Base-by-base conservation (phyloP, 2,329 filamentous ascomycete species). In the Fusarium papillatum region DNA sequence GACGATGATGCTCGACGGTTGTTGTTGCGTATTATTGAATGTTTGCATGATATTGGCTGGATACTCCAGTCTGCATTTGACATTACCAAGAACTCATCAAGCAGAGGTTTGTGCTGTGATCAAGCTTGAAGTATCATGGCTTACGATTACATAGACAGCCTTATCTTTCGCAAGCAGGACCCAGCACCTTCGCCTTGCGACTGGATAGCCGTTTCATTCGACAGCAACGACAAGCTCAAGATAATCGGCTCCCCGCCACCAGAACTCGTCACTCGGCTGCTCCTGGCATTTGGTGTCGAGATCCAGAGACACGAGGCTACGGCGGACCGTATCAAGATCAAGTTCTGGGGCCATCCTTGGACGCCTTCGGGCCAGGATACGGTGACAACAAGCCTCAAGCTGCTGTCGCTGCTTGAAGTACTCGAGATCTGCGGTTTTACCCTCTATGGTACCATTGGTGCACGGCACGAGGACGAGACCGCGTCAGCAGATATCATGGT, bases 91-190 rank as follows among this genome's bases (percentile, higher is more conserved):
- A 73, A 73, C 24, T 61, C 50, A 7, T 50, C 55, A 7, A 73
- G 69, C 6, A 75, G 72, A 53, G 73, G 72, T 75, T 16, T 22
- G 10, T 2, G 10, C 6, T 65, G 6, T 34, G 48, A 55, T 26
- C 1, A 8, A n/a, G 4, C 5, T 4, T 36, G 8, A 26, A 11
- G 36, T 5, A 26, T 43, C 74, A 22, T 43, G 10, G 2, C 1
- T 34, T 16, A 9, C 3, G 9, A 31, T 17, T n/a, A 31, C 1
- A 1, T 16, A 75, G 73, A 75, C 3, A 59, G 50, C 1, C 69
- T 75, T 1, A 43, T 75, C 7, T 75, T 75, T 19, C 69, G 73
- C 13, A 75, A 73, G 22, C 73, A 75, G 34, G 66, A 75, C 7
- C 73, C 69, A 0, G n/a, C 50, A 0, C 73, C 73, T 4, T 60